A percentile compares a stretch with the other conserved stretches of the same genome.
Evolutionary conservation across 1,284 basidiomycete genomes (phyloP).

Genomic region (Heterobasidion parviporum): DNA sequence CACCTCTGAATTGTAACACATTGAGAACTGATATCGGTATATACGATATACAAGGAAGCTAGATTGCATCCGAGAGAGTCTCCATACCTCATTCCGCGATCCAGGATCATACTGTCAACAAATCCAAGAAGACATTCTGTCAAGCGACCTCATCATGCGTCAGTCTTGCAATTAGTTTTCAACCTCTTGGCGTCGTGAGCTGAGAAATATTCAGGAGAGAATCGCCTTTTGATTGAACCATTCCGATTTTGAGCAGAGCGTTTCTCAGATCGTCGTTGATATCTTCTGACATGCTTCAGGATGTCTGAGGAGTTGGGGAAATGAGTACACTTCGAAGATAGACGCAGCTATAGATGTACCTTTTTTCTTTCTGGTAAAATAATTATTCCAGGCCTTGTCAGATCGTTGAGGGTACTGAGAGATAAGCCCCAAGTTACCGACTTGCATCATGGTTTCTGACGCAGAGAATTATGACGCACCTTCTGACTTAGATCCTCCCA

Average conservation of each 20-base stretch:
- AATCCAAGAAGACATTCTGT: too few species aligned
- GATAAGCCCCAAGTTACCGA: slow-evolving; percentile 24
- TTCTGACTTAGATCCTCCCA: slow-evolving; percentile 25
- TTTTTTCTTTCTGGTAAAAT: slow-evolving; percentile 18
- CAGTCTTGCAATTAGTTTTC: too few species aligned
- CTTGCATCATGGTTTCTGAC: too few species aligned
- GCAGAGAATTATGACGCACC: too few species aligned
- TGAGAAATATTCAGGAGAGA: too few species aligned
- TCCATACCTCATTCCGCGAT: not conserved
- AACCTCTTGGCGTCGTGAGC: too few species aligned
- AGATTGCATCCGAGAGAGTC: not conserved
- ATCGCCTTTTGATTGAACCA: too few species aligned
- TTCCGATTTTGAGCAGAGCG: not conserved
- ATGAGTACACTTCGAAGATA: not conserved
- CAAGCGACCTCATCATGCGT: too few species aligned
- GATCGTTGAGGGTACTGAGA: slow-evolving; percentile 42
- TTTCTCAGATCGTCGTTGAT: not conserved
- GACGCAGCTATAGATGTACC: not conserved
- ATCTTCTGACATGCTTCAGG: not conserved
- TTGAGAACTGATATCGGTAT: too few species aligned
- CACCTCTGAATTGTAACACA: too few species aligned
- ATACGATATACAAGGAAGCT: too few species aligned
- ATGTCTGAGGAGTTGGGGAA: not conserved
- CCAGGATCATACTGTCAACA: not conserved
- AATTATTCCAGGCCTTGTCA: slow-evolving; percentile 41